Conservation (phyloP, 164 flowering plant species). For the Aristolochia fimbriata region DNA sequence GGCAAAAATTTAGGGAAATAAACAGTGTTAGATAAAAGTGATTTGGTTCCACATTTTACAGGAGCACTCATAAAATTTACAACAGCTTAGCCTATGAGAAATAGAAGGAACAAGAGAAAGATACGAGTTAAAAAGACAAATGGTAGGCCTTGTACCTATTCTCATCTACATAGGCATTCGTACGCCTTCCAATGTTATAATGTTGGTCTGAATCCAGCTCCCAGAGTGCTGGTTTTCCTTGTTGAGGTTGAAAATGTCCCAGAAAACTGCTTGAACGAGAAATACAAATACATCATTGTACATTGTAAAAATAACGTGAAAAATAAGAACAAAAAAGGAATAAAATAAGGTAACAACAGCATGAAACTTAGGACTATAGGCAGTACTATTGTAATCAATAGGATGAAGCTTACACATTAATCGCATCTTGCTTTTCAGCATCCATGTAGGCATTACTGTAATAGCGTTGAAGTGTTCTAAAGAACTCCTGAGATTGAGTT, state of each 20-base stretch:
- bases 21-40: background rate
- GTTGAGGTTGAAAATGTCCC: conserved; percentile 86
- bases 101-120: background rate
- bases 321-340: background rate
- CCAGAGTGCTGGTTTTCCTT: conserved; percentile 77
- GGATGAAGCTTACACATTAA: conserved; percentile 62
- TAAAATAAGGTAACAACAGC: background rate
- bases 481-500: conserved; percentile 77
- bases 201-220: conserved; percentile 83
- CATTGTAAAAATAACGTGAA: too few species aligned
- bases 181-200: conserved; percentile 39
- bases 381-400: background rate
- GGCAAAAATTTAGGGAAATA: background rate
- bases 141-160: conserved; percentile 32
- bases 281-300: too few species aligned
- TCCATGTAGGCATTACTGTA: conserved; percentile 91
- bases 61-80: background rate
- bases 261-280: conserved; percentile 48
- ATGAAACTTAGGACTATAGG: background rate
- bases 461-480: conserved; percentile 78
- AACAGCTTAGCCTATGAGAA: background rate
- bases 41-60: too few species aligned
- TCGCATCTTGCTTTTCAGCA: conserved; percentile 88
- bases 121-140: background rate
- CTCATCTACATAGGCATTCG: conserved; percentile 28